Evolutionary conservation across 73 alveolate genomes (phyloP), one percentile per base, ranked within the genome.

Genomic region (Paramecium bursaria): DNA sequence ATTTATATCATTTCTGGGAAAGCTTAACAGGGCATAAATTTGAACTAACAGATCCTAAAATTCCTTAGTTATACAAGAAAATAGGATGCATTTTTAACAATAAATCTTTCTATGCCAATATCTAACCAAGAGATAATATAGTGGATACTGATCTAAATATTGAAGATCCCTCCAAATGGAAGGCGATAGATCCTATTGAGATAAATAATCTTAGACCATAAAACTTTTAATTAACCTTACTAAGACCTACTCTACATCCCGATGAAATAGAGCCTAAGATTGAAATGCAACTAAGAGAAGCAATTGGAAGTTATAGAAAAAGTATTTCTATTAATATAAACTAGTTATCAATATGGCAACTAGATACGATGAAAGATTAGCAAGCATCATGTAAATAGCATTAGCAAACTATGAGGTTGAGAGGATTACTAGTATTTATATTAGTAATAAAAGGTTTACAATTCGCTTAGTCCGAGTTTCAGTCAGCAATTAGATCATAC

Each of bases 91-190:
- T 67, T 5, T 67, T 67, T 67, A 67, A 67, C 44, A 17, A 67
- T 67, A 67, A 42, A 39, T 67, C 15, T 15, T 67, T 67, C 44
- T 67, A 35, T 73, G 97, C 94, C 10, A 92, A 92, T 85, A 73
- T 92, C 13, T 85, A 92, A 51, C 87, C 88, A 35, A 94, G 85
- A 74, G 92, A 90, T 74, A 57, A 91, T 46, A 93, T 92, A 14
- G 74, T 74, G 15, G 67, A 91, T 42, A 88, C 98, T 0, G 85
- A 85, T 39, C 86, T 85, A 29, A 75, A 91, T 57, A 75, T 92
- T 57, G 93, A 75, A 21, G 95, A 92, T 85, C 91, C 85, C 13
- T 55, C 93, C 5, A 50, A 77, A 46, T 92, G 98, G 98, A 92
- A 92, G 46, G 88, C 93, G 4, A 74, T 92, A 55, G 85, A 86